These are phyloP conservation scores for Cyamopsis tetragonoloba DNA, from an alignment of 306 rosid genomes.

Conservation along the genomic window DNA sequence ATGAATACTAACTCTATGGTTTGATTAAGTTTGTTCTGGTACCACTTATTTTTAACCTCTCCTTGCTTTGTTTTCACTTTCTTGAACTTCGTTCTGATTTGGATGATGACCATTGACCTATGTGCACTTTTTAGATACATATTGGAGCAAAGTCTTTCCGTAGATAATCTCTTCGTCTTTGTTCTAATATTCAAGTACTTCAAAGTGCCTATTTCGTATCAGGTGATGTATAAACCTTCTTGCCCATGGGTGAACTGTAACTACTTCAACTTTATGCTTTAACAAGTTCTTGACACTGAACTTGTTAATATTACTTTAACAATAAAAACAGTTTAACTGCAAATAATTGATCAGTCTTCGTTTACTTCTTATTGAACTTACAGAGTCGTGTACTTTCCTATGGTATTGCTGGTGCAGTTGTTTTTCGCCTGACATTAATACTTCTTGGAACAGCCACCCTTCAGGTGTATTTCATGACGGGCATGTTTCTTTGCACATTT, in stretches of 20 bases:
- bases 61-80: constrained; percentile 5
- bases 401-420: constrained; percentile 86
- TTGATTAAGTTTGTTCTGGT: not conserved
- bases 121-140: constrained; percentile 55
- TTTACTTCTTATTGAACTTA: constrained; percentile 24
- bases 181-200: constrained; percentile 87
- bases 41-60: not conserved
- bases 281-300: constrained; percentile 8
- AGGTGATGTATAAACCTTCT: constrained; percentile 48
- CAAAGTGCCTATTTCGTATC: constrained; percentile 79
- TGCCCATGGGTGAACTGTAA: not conserved
- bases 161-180: constrained; percentile 90
- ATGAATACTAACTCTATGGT: not conserved
- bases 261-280: constrained; percentile 14
- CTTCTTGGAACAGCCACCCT: constrained; percentile 82
- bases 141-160: constrained; percentile 95
- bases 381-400: constrained; percentile 91
- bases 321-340: not conserved
- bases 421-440: constrained; percentile 72
- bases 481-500: constrained; percentile 1
- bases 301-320: not conserved
- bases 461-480: constrained; percentile 48
- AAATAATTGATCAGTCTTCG: constrained; percentile 19
- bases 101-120: not conserved
- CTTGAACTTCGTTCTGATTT: constrained; percentile 4